Evolutionary conservation across 1,284 basidiomycete genomes (phyloP).

Genomic region (Cryptococcus hybrid): DNA sequence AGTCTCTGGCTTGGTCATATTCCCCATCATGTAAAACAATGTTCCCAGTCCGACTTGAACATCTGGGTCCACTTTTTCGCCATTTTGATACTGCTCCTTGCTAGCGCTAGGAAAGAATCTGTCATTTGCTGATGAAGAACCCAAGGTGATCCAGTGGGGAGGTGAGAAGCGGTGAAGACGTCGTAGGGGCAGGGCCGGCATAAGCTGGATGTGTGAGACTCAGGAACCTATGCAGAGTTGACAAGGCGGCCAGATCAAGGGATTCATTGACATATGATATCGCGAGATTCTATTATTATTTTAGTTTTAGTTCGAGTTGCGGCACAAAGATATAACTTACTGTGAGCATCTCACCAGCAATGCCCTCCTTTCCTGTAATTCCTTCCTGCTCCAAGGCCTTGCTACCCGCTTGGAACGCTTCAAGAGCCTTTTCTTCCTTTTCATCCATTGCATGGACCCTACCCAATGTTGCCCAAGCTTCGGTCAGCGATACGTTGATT

Average conservation of each 20-base stretch:
- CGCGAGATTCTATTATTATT: slow-evolving; percentile 70
- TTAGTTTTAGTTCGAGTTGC: not conserved
- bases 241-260: slow-evolving; percentile 82
- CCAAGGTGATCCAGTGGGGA: slow-evolving; percentile 63
- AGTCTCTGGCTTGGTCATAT: slow-evolving; percentile 63
- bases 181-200: slow-evolving; percentile 17
- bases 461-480: slow-evolving; percentile 91
- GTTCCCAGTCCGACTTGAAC: slow-evolving; percentile 93
- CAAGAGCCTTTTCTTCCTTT: slow-evolving; percentile 57
- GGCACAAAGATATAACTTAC: slow-evolving; percentile 54
- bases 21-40: slow-evolving; percentile 74
- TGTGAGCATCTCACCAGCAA: slow-evolving; percentile 74
- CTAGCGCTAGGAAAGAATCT: slow-evolving; percentile 79
- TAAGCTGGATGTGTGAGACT: slow-evolving; percentile 69
- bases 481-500: slow-evolving; percentile 40
- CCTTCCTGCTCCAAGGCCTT: slow-evolving; percentile 68
- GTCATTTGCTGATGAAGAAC: slow-evolving; percentile 77
- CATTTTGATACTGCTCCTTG: slow-evolving; percentile 71
- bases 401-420: slow-evolving; percentile 66
- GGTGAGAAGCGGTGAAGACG: not conserved
- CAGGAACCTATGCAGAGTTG: slow-evolving; percentile 86
- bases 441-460: slow-evolving; percentile 97
- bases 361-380: slow-evolving; percentile 57
- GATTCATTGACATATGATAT: slow-evolving; percentile 98
- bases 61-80: slow-evolving; percentile 75